Evolutionary conservation across 345 rosid species (phyloP), one percentile per base, ranked within the genome.

Genomic region (Raphanus sativus): DNA sequence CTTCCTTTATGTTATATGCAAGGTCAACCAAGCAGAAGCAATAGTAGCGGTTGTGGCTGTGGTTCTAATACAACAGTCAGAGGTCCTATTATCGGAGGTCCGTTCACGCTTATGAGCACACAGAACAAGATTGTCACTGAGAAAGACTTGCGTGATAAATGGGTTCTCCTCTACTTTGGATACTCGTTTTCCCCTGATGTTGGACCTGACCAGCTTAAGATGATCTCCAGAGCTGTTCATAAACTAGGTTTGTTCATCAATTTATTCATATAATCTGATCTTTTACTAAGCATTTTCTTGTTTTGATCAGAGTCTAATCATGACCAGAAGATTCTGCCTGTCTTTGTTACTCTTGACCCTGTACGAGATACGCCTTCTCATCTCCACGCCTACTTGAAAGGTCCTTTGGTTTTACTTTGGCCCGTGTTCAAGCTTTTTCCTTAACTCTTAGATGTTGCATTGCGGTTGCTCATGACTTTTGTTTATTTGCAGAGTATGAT

Each of bases 121-220:
- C 86, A 87, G 67, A 81, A 84, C 67, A 85, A 45, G 75, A 58
- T 74, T 1, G 85, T 95, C 13, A 88, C 93, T 15, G 90, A 87
- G 76, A 40, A 77, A 52, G 81, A 85, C 78, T 84, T 95, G 38
- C 63, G 73, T 1, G 97, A 97, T 61, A 90, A 91, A 30, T 95
- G 98, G 99, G 80, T 87, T 78, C 86, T 92, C 45, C 81, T 95
- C 36, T 87, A 89, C 87, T 95, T 95, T 54, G 99, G 99, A n/a
- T 92, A 92, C 77, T 89, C 99, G 17, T 92, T 84, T 73, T 91
- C 98, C 26, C 99, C 99, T 38, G 98, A 91, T 89, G 82, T 87
- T 73, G 96, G 99, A 50, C 99, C 97, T 0, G 94, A 87, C 65
- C 97, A 95, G 77, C 52, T 91, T 16, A 78, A 77, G 74, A 81